Evolutionary conservation across 305 asterid genomes (phyloP).

Genomic region (Rubia tinctorum): DNA sequence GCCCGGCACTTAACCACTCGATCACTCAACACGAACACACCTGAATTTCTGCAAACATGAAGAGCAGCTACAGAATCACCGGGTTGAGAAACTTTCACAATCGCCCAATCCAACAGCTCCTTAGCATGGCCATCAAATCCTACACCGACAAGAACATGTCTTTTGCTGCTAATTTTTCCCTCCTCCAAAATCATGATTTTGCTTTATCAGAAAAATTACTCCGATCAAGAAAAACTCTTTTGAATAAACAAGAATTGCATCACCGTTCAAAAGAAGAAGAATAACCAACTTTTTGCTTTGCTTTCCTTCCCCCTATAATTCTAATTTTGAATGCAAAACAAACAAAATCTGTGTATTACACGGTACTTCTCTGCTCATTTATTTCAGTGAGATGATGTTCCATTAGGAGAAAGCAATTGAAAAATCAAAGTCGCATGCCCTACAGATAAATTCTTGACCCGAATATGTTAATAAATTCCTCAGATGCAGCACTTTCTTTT

Average conservation of each 20-base stretch:
- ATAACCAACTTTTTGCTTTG: neutral
- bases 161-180: constrained; percentile 20
- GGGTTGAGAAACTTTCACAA: constrained; percentile 40
- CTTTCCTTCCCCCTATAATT: neutral
- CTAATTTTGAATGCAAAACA: constrained; percentile 18
- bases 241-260: constrained; percentile 17
- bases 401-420: constrained; percentile 27
- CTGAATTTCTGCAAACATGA: constrained; percentile 43
- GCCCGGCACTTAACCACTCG: neutral
- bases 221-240: constrained; percentile 1
- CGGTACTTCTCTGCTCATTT: constrained; percentile 7
- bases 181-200: constrained; percentile 45
- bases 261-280: constrained; percentile 1
- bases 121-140: constrained; percentile 33
- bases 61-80: constrained; percentile 43
- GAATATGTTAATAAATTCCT: neutral
- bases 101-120: constrained; percentile 47
- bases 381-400: constrained; percentile 12
- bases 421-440: constrained; percentile 36
- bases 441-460: constrained; percentile 24
- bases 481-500: constrained; percentile 4
- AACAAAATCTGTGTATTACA: constrained; percentile 11
- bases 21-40: constrained; percentile 9
- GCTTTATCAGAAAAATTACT: constrained; percentile 12
- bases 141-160: constrained; percentile 42